Evolutionary conservation across 352 stramenopile species (phyloP).

Genomic region (Phytophthora sansomeana): DNA sequence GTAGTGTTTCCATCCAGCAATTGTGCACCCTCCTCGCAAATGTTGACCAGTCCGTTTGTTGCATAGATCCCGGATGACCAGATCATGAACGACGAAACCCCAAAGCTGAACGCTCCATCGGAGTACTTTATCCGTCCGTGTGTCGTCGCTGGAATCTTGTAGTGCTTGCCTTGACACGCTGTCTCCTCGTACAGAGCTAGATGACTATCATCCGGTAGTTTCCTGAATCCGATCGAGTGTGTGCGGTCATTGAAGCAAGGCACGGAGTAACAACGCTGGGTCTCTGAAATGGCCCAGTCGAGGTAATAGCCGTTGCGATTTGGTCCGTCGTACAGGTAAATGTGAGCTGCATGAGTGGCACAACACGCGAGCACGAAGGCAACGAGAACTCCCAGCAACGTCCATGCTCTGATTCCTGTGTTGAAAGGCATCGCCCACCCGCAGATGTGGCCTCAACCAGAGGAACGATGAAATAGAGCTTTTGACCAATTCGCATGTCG

Average conservation of each 20-base stretch:
- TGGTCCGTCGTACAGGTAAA: constrained; percentile 15
- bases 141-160: constrained; percentile 14
- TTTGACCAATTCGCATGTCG: neutral
- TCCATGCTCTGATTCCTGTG: neutral
- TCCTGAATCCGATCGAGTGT: constrained; percentile 14
- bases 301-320: constrained; percentile 6
- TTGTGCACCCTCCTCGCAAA: constrained; percentile 19
- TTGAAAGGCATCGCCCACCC: neutral
- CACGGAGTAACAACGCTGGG: constrained; percentile 23
- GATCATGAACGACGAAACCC: constrained; percentile 29
- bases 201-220: constrained; percentile 11
- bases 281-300: constrained; percentile 19
- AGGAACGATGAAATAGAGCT: neutral
- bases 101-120: constrained; percentile 24
- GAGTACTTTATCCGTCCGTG: constrained; percentile 9
- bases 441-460: neutral
- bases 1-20: neutral
- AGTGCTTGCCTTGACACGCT: constrained; percentile 16
- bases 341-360: constrained; percentile 16
- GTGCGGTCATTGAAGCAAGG: constrained; percentile 32
- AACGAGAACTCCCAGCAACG: neutral
- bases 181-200: constrained; percentile 25
- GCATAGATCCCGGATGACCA: constrained; percentile 22
- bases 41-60: constrained; percentile 23
- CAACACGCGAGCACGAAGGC: neutral